These are phyloP conservation scores for Coemansia sp. DNA, from an alignment of 192 early-diverging fungal genomes.

Conservation along the genomic window DNA sequence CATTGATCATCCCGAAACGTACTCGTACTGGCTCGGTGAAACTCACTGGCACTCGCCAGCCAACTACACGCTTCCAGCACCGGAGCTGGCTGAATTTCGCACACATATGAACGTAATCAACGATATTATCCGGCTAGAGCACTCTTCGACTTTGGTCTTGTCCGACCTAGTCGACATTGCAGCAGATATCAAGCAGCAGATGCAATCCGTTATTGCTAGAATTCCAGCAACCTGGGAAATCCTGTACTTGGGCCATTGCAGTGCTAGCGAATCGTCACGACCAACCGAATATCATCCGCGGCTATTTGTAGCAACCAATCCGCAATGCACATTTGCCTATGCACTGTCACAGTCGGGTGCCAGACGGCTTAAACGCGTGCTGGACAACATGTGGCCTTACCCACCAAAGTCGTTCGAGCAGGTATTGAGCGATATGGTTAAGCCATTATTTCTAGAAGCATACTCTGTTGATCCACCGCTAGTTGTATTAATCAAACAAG, in stretches of 20 bases:
- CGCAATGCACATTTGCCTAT: constrained; percentile 28
- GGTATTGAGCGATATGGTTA: constrained; percentile 21
- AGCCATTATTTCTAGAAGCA: constrained; percentile 23
- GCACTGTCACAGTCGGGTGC: constrained; percentile 19
- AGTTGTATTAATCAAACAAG: not conserved
- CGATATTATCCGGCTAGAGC: constrained; percentile 25
- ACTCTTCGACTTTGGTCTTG: constrained; percentile 23
- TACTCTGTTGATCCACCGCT: constrained; percentile 32
- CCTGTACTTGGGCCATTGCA: constrained; percentile 28
- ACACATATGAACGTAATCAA: constrained; percentile 35
- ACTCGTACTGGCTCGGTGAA: constrained; percentile 27
- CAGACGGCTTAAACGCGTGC: constrained; percentile 18
- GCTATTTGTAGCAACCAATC: constrained; percentile 15
- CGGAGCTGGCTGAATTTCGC: constrained; percentile 24
- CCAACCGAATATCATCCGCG: constrained; percentile 6
- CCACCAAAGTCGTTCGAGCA: constrained; percentile 15
- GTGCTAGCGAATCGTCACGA: not conserved
- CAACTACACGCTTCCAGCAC: constrained; percentile 12
- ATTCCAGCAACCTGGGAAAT: constrained; percentile 23
- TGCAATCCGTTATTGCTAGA: constrained; percentile 1
- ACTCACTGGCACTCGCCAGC: constrained; percentile 15
- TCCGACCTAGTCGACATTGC: constrained; percentile 17
- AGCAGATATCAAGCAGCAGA: constrained; percentile 21
- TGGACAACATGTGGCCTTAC: constrained; percentile 30
- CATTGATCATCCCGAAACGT: constrained; percentile 23